Conservation (phyloP, 2,329 filamentous ascomycete genomes). For the Fusarium sp. region DNA sequence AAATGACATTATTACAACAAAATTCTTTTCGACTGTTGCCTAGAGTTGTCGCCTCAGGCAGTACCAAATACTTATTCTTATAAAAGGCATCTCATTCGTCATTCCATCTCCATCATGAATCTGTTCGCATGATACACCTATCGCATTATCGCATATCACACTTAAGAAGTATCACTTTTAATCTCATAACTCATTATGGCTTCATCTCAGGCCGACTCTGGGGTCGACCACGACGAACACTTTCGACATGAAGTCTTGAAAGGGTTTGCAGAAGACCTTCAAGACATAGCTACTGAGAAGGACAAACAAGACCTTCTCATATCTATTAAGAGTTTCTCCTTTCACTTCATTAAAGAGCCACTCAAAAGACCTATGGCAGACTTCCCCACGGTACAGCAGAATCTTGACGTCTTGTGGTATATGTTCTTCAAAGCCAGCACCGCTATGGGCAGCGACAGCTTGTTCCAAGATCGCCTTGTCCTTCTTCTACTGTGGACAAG, state of each 20-base stretch:
- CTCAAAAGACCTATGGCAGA: not conserved
- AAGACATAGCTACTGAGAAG: not conserved
- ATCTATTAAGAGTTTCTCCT: not conserved
- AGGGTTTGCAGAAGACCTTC: not conserved
- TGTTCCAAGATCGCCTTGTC: constrained; percentile 6
- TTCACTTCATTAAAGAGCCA: not conserved
- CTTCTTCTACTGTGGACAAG: not conserved
- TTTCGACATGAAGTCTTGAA: not conserved
- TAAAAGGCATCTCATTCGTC: not conserved
- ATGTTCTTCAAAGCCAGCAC: not conserved
- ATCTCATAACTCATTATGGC: not conserved
- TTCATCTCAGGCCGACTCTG: not conserved
- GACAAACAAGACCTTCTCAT: not conserved
- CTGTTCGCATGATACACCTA: too few species aligned
- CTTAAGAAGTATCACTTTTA: not conserved
- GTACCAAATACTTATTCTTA: not conserved
- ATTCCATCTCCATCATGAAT: not conserved
- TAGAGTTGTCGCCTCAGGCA: not conserved
- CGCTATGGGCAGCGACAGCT: not conserved
- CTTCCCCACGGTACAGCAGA: not conserved
- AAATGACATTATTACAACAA: not conserved
- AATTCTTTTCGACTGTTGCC: not conserved
- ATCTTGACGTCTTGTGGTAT: not conserved
- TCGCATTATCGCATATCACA: not conserved
- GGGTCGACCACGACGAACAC: not conserved